Conservation (phyloP, 331 rosid species). For the Phaseolus coccineus region DNA sequence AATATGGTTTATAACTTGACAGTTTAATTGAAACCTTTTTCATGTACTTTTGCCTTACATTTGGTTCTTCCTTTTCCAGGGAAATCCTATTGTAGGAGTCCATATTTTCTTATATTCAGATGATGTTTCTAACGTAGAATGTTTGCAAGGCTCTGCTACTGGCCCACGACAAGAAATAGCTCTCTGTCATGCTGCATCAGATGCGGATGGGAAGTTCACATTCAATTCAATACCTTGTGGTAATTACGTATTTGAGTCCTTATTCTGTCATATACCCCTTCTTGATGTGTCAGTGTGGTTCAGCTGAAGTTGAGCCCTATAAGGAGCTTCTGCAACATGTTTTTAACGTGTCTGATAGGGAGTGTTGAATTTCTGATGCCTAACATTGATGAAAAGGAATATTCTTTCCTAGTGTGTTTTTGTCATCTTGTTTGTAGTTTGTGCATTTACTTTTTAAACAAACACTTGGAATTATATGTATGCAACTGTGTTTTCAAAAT, state of each 20-base stretch:
- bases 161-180: constrained; percentile 67
- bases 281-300: background rate
- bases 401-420: constrained; percentile 28
- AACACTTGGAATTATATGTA: constrained; percentile 28
- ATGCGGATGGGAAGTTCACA: constrained; percentile 84
- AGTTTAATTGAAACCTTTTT: constrained; percentile 27
- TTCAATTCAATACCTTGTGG: constrained; percentile 93
- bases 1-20: constrained; percentile 28
- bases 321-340: background rate
- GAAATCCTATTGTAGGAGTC: constrained; percentile 96
- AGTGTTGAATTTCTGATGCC: constrained; percentile 35
- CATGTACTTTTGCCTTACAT: constrained; percentile 31
- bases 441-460: constrained; percentile 29
- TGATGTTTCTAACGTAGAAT: constrained; percentile 83
- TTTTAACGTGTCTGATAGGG: constrained; percentile 11
- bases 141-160: constrained; percentile 85
- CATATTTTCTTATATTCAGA: constrained; percentile 82
- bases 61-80: constrained; percentile 59
- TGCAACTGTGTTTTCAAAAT: constrained; percentile 39
- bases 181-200: constrained; percentile 88
- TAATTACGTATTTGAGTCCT: constrained; percentile 51
- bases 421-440: constrained; percentile 14
- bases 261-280: constrained; percentile 28
- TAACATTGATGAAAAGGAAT: constrained; percentile 20
- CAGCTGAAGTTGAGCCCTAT: constrained; percentile 30